Evolutionary conservation across 1,139 yeast genomes (phyloP).

Genomic region (Yamadazyma friedrichii): DNA sequence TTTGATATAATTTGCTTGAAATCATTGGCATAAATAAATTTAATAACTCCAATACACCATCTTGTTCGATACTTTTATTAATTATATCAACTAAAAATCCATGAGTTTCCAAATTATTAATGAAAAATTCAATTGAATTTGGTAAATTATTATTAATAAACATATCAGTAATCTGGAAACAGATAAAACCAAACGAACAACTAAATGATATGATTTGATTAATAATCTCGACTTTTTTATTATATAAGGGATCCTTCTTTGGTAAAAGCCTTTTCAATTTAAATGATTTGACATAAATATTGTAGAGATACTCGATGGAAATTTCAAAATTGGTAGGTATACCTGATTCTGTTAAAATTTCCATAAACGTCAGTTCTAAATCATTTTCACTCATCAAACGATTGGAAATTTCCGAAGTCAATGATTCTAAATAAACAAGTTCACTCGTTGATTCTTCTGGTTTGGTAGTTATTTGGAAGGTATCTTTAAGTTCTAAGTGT

Average conservation of each 20-base stretch:
- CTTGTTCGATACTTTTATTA: conserved; percentile 63
- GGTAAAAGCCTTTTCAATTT: conserved; percentile 39
- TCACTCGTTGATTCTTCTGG: conserved; percentile 10
- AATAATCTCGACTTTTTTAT: conserved; percentile 38
- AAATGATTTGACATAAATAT: conserved; percentile 41
- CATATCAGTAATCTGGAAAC: conserved; percentile 72
- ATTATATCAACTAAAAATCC: conserved; percentile 61
- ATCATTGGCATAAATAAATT: conserved; percentile 55
- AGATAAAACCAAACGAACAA: conserved; percentile 66
- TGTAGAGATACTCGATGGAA: conserved; percentile 48
- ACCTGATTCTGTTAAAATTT: conserved; percentile 54
- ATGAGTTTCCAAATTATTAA: conserved; percentile 33
- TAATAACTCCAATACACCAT: conserved; percentile 57
- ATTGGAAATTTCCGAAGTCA: conserved; percentile 36
- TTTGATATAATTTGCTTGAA: conserved; percentile 26
- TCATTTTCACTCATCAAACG: conserved; percentile 22
- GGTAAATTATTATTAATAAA: conserved; percentile 43
- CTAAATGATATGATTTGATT: conserved; percentile 53
- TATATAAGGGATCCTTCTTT: conserved; percentile 38
- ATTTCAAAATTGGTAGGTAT: conserved; percentile 23
- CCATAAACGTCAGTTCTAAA: conserved; percentile 50
- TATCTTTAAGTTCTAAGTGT: conserved; percentile 28
- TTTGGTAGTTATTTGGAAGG: conserved; percentile 39
- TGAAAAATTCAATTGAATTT: conserved; percentile 26
- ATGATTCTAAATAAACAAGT: conserved; percentile 33